Evolutionary conservation across 371 early-diverging fungal species (phyloP).

Genomic region (Mucor lusitanicus): DNA sequence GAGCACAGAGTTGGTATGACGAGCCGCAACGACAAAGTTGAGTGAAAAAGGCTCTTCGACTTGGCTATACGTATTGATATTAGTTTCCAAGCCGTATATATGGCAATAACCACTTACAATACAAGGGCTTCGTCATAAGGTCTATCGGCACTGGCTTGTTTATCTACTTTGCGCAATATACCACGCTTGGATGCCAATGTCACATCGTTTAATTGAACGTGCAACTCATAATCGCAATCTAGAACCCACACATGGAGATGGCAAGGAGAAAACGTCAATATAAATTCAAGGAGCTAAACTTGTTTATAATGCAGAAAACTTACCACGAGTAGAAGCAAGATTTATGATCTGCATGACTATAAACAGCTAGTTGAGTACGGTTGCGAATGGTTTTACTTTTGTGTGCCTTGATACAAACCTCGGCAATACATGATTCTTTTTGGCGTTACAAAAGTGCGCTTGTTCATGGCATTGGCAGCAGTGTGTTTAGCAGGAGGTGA

Average conservation of each 20-base stretch:
- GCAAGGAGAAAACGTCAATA: neutral
- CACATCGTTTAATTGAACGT: conserved; percentile 13
- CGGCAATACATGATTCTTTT: conserved; percentile 26
- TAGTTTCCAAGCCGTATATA: neutral
- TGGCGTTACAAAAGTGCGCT: conserved; percentile 8
- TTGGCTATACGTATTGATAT: conserved; percentile 5
- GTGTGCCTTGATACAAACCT: conserved; percentile 8
- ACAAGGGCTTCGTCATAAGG: conserved; percentile 18
- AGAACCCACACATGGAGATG: neutral
- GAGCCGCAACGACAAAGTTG: conserved; percentile 23
- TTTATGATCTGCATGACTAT: conserved; percentile 30
- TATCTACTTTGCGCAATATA: conserved; percentile 11
- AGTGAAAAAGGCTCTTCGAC: conserved; percentile 25
- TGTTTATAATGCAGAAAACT: neutral
- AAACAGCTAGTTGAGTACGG: neutral
- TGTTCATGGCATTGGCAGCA: neutral
- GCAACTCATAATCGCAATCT: conserved; percentile 27
- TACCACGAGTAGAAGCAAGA: conserved; percentile 23
- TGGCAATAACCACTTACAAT: conserved; percentile 5
- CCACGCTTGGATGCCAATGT: conserved; percentile 13
- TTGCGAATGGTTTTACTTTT: neutral
- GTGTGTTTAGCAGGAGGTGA: neutral
- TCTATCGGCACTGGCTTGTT: conserved; percentile 13
- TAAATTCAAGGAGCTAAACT: neutral
- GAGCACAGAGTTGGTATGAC: conserved; percentile 17